Evolutionary conservation across 1,284 basidiomycete genomes (phyloP).

Genomic region (Rhodotorula sp.): DNA sequence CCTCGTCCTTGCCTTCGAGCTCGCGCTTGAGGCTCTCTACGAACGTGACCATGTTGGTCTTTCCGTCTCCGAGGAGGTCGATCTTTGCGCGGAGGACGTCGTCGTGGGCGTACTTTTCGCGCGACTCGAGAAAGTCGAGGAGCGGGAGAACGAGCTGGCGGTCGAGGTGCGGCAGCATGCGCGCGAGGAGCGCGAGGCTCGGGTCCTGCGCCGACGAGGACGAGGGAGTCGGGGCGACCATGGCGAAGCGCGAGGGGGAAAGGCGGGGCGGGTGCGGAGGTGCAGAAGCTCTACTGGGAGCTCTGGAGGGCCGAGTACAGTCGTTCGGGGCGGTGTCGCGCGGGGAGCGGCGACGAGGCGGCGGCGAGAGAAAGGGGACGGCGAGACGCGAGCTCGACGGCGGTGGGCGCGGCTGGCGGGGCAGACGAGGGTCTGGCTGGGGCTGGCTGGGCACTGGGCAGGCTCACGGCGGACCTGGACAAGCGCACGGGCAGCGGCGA

Average conservation of each 20-base stretch:
- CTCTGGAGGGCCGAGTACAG: not conserved
- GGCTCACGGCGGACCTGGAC: not conserved
- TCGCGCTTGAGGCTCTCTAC: conserved; percentile 45
- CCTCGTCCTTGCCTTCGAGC: conserved; percentile 42
- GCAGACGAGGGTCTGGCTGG: not conserved
- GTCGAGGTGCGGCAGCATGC: conserved; percentile 63
- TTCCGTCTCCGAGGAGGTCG: conserved; percentile 72
- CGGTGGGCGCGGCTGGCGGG: too few species aligned
- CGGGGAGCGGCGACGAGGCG: not conserved
- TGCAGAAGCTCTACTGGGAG: not conserved
- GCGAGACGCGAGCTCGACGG: too few species aligned
- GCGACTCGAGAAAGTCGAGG: conserved; percentile 78
- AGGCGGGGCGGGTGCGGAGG: too few species aligned
- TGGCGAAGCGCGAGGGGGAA: not conserved
- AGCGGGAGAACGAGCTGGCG: conserved; percentile 91
- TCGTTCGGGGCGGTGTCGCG: too few species aligned
- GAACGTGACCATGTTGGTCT: conserved; percentile 96
- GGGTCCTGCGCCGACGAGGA: not conserved
- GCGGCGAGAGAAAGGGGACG: too few species aligned
- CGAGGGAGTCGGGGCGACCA: conserved; percentile 5
- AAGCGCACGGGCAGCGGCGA: not conserved
- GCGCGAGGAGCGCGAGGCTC: not conserved
- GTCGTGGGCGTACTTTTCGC: conserved; percentile 68
- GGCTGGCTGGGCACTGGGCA: too few species aligned
- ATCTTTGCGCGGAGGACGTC: conserved; percentile 85